Base-by-base conservation (phyloP, 2,329 filamentous ascomycete species). In the Alternaria postmessia region DNA sequence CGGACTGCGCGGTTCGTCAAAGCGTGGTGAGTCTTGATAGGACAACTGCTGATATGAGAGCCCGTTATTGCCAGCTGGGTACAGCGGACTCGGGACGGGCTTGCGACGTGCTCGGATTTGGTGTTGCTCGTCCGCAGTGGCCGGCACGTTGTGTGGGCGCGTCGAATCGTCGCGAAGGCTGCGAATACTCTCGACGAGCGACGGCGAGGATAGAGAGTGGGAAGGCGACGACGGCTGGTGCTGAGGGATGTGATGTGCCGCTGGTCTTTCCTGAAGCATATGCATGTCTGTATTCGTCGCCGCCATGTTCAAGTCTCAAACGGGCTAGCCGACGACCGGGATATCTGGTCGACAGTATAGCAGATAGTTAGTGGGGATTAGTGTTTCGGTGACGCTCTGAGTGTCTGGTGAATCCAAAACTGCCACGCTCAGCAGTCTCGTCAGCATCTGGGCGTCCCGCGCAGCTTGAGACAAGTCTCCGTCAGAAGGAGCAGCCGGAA, bases 1-100 rank as follows among this genome's bases (percentile, higher is more conserved):
- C 46, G 78, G 77, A 20, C 75, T 77, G 60, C 76, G 77, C 63
- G 78, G 77, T 58, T 69, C 68, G 57, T 74, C 72, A 64, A 64
- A 75, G 62, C 76, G 76, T 66, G 77, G 75, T 56, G 65, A 65
- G 49, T 72, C 71, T 63, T 65, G 68, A 63, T 75, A 71, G 66
- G 66, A 61, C 54, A 59, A 62, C 59, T 59, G 64, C 42, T 52
- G 64, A 20, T 59, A 26, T 34, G 59, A 57, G 64, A 51, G 18
- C 59, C 61, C 60, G 58, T 28, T 36, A 47, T 49, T 58, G 57
- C 44, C 51, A 49, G 72, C 53, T 44, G 62, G 54, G 42, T 71
- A 69, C 57, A 75, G 62, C 42, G 74, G 75, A 56, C 66, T 74
- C 9, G 74, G 75, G 47, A 63, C 59, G 28, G 65, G 64, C 62